phyloP scores from a whole-genome alignment of 73 alveolate species.

The Paramecium biaurelia region DNA sequence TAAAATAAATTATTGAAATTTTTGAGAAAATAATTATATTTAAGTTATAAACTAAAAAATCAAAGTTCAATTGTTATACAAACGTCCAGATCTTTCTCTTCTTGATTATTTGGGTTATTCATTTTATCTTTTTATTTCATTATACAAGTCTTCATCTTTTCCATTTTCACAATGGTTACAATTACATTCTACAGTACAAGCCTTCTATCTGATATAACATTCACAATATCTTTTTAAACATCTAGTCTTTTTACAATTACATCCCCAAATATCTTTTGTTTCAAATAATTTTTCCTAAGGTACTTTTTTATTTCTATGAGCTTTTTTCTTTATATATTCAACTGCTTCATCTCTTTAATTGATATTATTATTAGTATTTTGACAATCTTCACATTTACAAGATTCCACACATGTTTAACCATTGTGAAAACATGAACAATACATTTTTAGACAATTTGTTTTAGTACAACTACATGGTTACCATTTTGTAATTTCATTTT shows the following conservation, averaged over 20 bases:
- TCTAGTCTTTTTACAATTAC: constrained; percentile 36
- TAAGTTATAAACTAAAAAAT: not conserved
- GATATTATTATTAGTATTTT: not conserved
- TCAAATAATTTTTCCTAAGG: not conserved
- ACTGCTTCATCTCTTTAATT: not conserved
- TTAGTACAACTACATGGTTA: constrained; percentile 52
- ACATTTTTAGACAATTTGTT: constrained; percentile 47
- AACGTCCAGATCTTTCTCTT: not conserved
- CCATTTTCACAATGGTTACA: constrained; percentile 48
- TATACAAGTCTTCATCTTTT: constrained; percentile 44
- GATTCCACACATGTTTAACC: not conserved
- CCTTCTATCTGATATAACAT: not conserved
- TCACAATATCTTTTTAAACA: constrained; percentile 29
- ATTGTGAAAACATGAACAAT: constrained; percentile 42
- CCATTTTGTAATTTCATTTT: constrained; percentile 9
- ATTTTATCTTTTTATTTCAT: not conserved
- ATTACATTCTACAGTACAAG: constrained; percentile 46
- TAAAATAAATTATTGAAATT: too few species aligned
- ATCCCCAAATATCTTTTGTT: constrained; percentile 39
- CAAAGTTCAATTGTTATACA: not conserved
- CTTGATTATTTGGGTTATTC: not conserved
- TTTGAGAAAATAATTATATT: not conserved
- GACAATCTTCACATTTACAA: constrained; percentile 36
- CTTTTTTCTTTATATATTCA: not conserved
- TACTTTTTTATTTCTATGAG: constrained; percentile 47